phyloP scores from a whole-genome alignment of 78 protist genomes.

The Chrysochromulina tobinii region DNA sequence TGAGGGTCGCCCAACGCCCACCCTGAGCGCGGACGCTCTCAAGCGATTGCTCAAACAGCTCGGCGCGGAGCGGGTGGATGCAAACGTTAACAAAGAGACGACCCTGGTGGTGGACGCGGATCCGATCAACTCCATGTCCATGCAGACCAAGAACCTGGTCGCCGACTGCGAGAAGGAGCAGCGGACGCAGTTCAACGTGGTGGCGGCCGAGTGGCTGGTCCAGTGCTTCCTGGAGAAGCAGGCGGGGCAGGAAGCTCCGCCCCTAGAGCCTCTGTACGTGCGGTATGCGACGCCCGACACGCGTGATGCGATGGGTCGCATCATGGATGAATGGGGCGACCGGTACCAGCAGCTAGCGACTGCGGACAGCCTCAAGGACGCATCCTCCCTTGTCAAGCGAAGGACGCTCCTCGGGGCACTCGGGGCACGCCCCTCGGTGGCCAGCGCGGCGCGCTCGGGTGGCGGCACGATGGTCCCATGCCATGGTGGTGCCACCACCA shows the following conservation, averaged over 20 bases:
- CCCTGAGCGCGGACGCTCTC: too few species aligned
- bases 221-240: background rate
- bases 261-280: background rate
- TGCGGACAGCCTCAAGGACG: background rate
- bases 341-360: background rate
- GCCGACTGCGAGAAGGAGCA: background rate
- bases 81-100: background rate
- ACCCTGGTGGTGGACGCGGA: background rate
- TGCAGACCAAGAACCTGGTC: too few species aligned
- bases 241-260: background rate
- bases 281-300: background rate
- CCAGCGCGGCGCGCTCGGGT: too few species aligned
- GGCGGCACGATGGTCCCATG: background rate
- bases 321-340: conserved; percentile 8
- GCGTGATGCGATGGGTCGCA: background rate
- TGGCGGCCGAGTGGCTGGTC: background rate
- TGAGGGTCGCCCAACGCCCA: too few species aligned
- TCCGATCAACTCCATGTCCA: too few species aligned
- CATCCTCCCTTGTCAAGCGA: background rate
- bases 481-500: background rate
- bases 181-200: background rate
- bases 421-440: too few species aligned
- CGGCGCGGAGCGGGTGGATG: too few species aligned
- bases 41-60: too few species aligned
- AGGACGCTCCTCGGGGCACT: too few species aligned